Conservation (phyloP, 2,329 filamentous ascomycete species). For the Talaromyces sp. region DNA sequence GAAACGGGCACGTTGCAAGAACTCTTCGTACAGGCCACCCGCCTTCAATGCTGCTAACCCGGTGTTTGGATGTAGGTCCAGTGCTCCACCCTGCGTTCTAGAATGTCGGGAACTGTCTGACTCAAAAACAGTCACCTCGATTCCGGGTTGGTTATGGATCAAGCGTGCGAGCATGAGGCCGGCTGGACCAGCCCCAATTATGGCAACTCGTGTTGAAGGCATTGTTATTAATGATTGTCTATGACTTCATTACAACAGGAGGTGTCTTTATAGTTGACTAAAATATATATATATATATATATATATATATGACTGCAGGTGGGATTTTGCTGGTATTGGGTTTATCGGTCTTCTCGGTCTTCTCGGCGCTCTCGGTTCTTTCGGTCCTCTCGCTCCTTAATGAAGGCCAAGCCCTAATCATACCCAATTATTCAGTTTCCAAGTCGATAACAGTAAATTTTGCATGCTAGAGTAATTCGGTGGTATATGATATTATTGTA, state of each 20-base stretch:
- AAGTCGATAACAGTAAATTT: too few species aligned
- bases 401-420: not conserved
- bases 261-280: not conserved
- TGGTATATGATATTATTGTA: not conserved
- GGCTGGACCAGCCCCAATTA: not conserved
- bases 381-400: not conserved
- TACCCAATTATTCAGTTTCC: not conserved
- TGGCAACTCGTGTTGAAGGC: not conserved
- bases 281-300: too few species aligned
- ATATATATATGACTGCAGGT: too few species aligned
- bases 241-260: not conserved
- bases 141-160: not conserved
- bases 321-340: not conserved
- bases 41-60: not conserved
- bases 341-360: not conserved
- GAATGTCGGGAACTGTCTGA: not conserved
- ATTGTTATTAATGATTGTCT: not conserved
- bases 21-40: not conserved
- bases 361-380: conserved; percentile 1
- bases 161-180: not conserved
- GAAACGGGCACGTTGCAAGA: not conserved
- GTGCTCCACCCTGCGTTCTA: not conserved
- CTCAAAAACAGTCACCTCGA: not conserved
- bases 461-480: not conserved
- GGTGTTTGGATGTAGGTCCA: conserved; percentile 1